Evolutionary conservation across 1,284 basidiomycete species (phyloP), one percentile per base, ranked within the genome.

Genomic region (Ustilago crameri): DNA sequence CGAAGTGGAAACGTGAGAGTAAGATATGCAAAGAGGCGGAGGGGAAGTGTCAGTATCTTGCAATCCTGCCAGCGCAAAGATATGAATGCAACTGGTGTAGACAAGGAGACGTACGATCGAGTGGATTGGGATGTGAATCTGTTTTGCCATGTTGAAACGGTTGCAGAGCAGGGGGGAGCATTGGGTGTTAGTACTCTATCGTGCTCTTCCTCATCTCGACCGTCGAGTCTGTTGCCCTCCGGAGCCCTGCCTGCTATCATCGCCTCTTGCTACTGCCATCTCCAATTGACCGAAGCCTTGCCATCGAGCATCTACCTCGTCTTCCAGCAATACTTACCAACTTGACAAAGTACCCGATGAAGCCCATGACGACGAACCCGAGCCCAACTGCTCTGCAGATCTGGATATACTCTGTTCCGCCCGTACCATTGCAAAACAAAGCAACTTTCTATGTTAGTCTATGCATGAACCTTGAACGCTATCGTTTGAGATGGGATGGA

Each of bases 301-400:
- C n/a, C n/a, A n/a, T n/a, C n/a, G n/a, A n/a, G n/a, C n/a, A n/a
- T n/a, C n/a, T n/a, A n/a, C n/a, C n/a, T n/a, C n/a, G n/a, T n/a
- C n/a, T n/a, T n/a, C n/a, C n/a, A n/a, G n/a, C n/a, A n/a, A n/a
- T 45, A 73, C 70, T 32, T 68, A 73, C 70, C 37, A 83, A 76
- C 76, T 83, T 83, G 56, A 83, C 81, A 61, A 83, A 79, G 76
- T 83, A 83, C 34, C 81, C 81, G 48, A 83, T 83, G 68, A 83
- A 81, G 37, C 81, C 81, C 81, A 83, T 83, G 34, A 83, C 75
- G 35, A 81, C 78, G 60, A 83, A 80, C 10, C 81, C 81, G 38
- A 80, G 54, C 35, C 81, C 81, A 38, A 83, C 81, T 20, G 81
- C 81, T 24, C 81, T 69, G 75, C 81, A 83, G 56, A 82, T 80